Conservation (phyloP, 1,284 basidiomycete species). For the Amylostereum areolatum region DNA sequence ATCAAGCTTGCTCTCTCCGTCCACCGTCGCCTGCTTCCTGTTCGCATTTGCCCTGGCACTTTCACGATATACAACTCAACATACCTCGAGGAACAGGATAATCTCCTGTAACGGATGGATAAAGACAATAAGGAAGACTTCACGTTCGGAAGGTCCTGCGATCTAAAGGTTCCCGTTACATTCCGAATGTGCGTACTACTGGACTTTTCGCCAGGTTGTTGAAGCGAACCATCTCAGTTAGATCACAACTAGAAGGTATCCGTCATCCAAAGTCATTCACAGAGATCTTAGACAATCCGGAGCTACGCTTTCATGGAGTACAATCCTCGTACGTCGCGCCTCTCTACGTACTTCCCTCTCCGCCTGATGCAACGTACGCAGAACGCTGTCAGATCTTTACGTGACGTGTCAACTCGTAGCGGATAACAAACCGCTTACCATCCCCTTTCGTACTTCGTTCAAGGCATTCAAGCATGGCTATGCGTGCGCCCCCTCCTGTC, state of each 20-base stretch:
- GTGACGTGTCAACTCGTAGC: slow-evolving; percentile 88
- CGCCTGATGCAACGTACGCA: slow-evolving; percentile 21
- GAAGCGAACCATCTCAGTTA: slow-evolving; percentile 22
- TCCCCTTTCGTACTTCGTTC: slow-evolving; percentile 88
- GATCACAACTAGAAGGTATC: slow-evolving; percentile 80
- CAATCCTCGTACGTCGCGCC: slow-evolving; percentile 60
- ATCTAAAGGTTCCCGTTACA: slow-evolving; percentile 82
- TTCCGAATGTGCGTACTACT: slow-evolving; percentile 69
- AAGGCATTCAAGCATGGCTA: slow-evolving; percentile 86
- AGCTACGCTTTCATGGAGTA: slow-evolving; percentile 72
- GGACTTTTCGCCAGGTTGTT: not conserved
- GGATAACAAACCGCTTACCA: slow-evolving; percentile 89
- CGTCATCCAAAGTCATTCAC: slow-evolving; percentile 66
- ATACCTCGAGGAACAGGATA: too few relatives aligned
- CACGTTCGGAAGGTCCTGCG: slow-evolving; percentile 80
- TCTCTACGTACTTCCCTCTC: slow-evolving; percentile 17
- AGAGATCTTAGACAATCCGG: slow-evolving; percentile 72
- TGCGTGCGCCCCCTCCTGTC: slow-evolving; percentile 41
- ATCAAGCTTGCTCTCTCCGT: too few relatives aligned
- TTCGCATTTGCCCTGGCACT: too few relatives aligned
- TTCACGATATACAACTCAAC: too few relatives aligned
- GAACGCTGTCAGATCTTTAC: slow-evolving; percentile 87
- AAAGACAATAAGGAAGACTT: slow-evolving; percentile 79
- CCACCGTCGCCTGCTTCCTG: too few relatives aligned
- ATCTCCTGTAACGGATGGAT: slow-evolving; percentile 41